Evolutionary conservation across 2,329 filamentous ascomycete species (phyloP).

Genomic region (Phaeomoniella chlamydospora): DNA sequence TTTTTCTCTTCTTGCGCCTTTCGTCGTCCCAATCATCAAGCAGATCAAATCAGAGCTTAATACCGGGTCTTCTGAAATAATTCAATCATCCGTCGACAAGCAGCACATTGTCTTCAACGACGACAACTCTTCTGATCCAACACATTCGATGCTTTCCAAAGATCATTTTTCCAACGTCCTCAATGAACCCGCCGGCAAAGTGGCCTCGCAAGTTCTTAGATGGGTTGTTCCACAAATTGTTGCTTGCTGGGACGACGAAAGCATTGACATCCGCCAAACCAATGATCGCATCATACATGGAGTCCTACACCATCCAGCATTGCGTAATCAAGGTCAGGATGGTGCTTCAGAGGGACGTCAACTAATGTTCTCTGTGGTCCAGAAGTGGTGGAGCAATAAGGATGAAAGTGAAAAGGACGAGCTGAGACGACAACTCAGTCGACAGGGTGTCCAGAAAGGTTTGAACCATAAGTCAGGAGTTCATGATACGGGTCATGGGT

Average conservation of each 20-base stretch:
- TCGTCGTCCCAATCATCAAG: constrained; percentile 68
- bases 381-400: constrained; percentile 69
- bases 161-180: constrained; percentile 87
- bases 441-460: constrained; percentile 60
- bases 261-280: constrained; percentile 52
- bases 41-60: constrained; percentile 80
- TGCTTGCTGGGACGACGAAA: constrained; percentile 69
- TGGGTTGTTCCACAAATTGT: constrained; percentile 89
- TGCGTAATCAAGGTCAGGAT: constrained; percentile 54
- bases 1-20: constrained; percentile 81
- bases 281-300: constrained; percentile 66
- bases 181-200: constrained; percentile 75
- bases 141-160: constrained; percentile 91
- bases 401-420: constrained; percentile 46
- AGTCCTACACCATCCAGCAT: constrained; percentile 78
- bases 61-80: constrained; percentile 75
- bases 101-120: constrained; percentile 77
- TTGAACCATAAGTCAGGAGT: constrained; percentile 80
- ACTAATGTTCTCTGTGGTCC: constrained; percentile 65
- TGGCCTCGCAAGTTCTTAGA: constrained; percentile 61
- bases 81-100: constrained; percentile 68
- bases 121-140: constrained; percentile 63
- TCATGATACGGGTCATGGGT: constrained; percentile 72
- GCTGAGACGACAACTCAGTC: constrained; percentile 61
- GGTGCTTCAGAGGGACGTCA: constrained; percentile 57